Conservation (phyloP, 192 early-diverging fungal genomes). For the Podila horticola region DNA sequence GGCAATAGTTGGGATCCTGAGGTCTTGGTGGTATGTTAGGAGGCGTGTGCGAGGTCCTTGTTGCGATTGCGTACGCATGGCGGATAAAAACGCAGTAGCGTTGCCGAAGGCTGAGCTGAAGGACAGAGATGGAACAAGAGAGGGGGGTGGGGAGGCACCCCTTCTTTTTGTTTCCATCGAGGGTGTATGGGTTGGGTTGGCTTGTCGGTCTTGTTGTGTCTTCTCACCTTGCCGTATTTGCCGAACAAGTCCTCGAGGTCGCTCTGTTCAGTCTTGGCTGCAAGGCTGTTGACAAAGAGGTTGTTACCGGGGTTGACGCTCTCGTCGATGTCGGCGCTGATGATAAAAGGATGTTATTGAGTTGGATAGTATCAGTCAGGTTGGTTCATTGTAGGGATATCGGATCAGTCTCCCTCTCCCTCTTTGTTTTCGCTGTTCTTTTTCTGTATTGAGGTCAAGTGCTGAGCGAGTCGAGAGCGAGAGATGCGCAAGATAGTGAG, state of each 20-base stretch:
- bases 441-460: too few relatives aligned
- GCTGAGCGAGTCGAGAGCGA: conserved; percentile 2
- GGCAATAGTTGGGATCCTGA: too few relatives aligned
- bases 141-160: too few relatives aligned
- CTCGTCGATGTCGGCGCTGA: conserved; percentile 15
- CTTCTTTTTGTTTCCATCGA: too few relatives aligned
- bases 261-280: conserved; percentile 56
- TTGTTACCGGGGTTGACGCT: conserved; percentile 67
- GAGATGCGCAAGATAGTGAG: neutral
- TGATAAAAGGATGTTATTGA: neutral
- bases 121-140: neutral
- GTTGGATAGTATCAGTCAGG: conserved; percentile 8
- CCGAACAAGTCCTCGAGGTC: conserved; percentile 71
- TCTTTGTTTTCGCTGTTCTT: too few relatives aligned
- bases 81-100: neutral
- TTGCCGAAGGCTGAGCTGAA: conserved; percentile 5
- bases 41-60: neutral
- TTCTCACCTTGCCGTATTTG: conserved; percentile 71
- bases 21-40: neutral
- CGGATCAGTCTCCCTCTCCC: too few relatives aligned
- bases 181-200: too few relatives aligned
- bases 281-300: conserved; percentile 75
- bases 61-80: neutral
- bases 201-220: neutral
- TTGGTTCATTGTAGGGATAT: neutral